Evolutionary conservation across 2,329 filamentous ascomycete species (phyloP).

Genomic region (Hyphodiscus sp.): DNA sequence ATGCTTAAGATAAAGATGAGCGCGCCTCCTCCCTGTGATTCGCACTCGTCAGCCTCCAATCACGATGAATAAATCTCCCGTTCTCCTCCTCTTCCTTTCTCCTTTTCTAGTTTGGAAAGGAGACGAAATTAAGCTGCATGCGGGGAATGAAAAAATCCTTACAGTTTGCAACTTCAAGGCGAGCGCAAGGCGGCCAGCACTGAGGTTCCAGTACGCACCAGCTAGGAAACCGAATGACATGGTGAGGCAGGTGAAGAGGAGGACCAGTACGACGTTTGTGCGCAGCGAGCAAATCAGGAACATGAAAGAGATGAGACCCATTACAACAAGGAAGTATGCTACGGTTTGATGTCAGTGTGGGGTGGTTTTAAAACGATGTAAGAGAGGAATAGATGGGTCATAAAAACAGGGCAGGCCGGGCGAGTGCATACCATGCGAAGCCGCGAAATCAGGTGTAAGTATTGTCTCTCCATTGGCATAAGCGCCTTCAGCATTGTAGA

Average conservation of each 20-base stretch:
- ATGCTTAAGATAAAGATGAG: not conserved
- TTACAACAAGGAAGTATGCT: conserved; percentile 6
- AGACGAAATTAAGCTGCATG: no score
- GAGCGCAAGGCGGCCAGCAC: conserved; percentile 3
- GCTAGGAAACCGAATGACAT: conserved; percentile 52
- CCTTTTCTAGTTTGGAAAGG: not conserved
- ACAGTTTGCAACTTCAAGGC: conserved; percentile 4
- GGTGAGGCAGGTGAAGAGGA: conserved; percentile 59
- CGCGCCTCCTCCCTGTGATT: not conserved
- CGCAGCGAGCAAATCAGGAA: conserved; percentile 58
- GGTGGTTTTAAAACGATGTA: not conserved
- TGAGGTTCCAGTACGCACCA: conserved; percentile 48
- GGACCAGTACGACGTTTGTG: conserved; percentile 64
- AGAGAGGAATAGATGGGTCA: not conserved
- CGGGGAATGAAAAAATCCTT: no score
- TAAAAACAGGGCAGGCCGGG: no score
- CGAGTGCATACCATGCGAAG: no score
- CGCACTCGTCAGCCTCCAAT: no score
- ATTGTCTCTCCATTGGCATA: conserved; percentile 22
- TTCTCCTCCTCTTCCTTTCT: no score
- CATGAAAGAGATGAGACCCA: conserved; percentile 4
- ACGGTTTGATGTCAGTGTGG: not conserved
- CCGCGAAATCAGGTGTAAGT: no score
- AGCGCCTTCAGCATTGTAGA: conserved; percentile 42
- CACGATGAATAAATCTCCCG: not conserved